A percentile compares a stretch with the other conserved stretches of the same genome.
These are phyloP conservation scores for Tetracladium maxilliforme DNA, from an alignment of 2,329 filamentous ascomycete genomes.

Conservation along the genomic window DNA sequence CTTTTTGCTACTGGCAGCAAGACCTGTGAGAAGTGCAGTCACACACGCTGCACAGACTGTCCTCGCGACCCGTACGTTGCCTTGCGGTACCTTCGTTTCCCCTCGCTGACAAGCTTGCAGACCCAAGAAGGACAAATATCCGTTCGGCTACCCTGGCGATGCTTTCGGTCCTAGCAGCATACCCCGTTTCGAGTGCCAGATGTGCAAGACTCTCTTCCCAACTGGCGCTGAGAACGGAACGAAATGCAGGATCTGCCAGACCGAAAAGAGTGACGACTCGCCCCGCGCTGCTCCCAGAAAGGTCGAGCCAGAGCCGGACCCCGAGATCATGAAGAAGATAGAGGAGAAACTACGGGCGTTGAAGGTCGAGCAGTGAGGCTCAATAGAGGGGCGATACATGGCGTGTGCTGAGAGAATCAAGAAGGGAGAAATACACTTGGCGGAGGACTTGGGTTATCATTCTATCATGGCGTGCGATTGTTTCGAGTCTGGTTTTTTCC, in stretches of 20 bases:
- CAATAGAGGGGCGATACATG: too few relatives aligned
- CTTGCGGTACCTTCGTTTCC: neutral
- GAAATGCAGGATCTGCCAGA: conserved; percentile 43
- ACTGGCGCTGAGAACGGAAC: conserved; percentile 29
- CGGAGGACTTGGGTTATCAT: too few relatives aligned
- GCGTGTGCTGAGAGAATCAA: too few relatives aligned
- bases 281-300: conserved; percentile 10
- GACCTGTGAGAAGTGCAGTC: conserved; percentile 53
- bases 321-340: conserved; percentile 40
- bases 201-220: conserved; percentile 45
- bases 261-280: conserved; percentile 41
- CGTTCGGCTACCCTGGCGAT: conserved; percentile 56
- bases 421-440: too few relatives aligned
- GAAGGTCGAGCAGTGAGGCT: neutral
- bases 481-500: too few relatives aligned
- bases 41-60: conserved; percentile 66
- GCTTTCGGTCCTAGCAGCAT: conserved; percentile 13
- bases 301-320: conserved; percentile 45
- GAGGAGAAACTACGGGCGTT: conserved; percentile 36
- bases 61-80: conserved; percentile 61
- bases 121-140: conserved; percentile 54
- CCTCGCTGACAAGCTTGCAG: conserved; percentile 19
- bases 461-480: too few relatives aligned
- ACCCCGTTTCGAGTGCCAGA: conserved; percentile 43
- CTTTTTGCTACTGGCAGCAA: conserved; percentile 45